These are phyloP conservation scores for Fusarium liriodendri DNA, from an alignment of 2,329 filamentous ascomycete species.

Conservation along the genomic window DNA sequence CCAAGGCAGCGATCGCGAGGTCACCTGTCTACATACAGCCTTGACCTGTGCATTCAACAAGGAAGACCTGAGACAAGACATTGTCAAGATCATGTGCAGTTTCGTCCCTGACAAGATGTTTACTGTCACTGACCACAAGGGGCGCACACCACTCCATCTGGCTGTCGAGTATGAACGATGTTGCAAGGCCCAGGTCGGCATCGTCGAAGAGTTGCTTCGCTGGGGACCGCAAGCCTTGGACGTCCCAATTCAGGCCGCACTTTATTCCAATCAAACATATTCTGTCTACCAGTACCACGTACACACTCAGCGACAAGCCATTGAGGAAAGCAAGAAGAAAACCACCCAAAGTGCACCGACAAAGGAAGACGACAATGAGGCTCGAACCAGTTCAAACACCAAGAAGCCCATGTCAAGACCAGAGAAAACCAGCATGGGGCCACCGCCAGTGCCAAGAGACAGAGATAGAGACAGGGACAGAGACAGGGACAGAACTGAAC, in stretches of 20 bases:
- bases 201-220: neutral
- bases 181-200: neutral
- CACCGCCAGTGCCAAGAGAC: neutral
- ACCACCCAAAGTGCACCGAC: neutral
- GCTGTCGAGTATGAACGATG: conserved; percentile 12
- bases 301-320: neutral
- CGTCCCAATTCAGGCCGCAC: neutral
- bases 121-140: neutral
- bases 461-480: neutral
- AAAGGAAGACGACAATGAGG: neutral
- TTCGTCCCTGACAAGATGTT: conserved; percentile 13
- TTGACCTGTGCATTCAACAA: neutral
- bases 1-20: neutral
- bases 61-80: neutral
- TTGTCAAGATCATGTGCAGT: conserved; percentile 7
- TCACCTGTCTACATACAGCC: conserved; percentile 2
- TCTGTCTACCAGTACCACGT: conserved; percentile 7
- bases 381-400: neutral
- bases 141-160: conserved; percentile 7
- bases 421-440: conserved; percentile 1
- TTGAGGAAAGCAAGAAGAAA: neutral
- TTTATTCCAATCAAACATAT: neutral
- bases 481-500: neutral
- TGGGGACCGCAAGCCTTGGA: neutral
- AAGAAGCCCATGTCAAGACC: neutral